Evolutionary conservation across 768 basidiomycete species (phyloP).

Genomic region (Dioszegia aurantiaca): DNA sequence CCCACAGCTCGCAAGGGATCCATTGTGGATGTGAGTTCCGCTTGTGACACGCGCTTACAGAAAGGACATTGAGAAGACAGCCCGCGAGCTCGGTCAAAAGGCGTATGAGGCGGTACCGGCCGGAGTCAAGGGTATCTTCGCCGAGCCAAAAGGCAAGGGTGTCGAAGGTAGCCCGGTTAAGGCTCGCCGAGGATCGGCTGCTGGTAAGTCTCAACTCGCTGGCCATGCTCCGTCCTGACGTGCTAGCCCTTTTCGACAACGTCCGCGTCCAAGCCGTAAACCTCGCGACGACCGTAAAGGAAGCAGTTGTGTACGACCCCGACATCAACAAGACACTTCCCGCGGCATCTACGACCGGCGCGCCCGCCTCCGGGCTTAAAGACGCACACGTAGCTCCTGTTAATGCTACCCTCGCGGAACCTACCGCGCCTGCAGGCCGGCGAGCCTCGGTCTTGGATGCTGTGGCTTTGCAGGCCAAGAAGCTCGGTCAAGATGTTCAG

Average conservation of each 20-base stretch:
- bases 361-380: neutral
- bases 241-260: constrained; percentile 17
- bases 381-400: neutral
- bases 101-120: constrained; percentile 39
- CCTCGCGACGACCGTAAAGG: constrained; percentile 23
- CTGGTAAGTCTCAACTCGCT: constrained; percentile 22
- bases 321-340: neutral
- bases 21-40: constrained; percentile 5
- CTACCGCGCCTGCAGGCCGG: neutral
- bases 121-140: constrained; percentile 36
- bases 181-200: constrained; percentile 9
- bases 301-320: constrained; percentile 18
- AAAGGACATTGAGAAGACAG: constrained; percentile 36
- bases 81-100: constrained; percentile 36
- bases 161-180: constrained; percentile 10
- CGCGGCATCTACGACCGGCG: neutral
- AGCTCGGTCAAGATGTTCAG: neutral
- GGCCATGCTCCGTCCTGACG: too few species aligned
- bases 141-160: constrained; percentile 13
- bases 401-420: neutral
- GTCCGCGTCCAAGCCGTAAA: constrained; percentile 31
- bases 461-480: neutral
- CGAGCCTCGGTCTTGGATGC: neutral
- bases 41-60: neutral
- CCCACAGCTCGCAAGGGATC: neutral